Evolutionary conservation across 2,329 filamentous ascomycete species (phyloP).

Genomic region (Ceratocystis alfenasii): DNA sequence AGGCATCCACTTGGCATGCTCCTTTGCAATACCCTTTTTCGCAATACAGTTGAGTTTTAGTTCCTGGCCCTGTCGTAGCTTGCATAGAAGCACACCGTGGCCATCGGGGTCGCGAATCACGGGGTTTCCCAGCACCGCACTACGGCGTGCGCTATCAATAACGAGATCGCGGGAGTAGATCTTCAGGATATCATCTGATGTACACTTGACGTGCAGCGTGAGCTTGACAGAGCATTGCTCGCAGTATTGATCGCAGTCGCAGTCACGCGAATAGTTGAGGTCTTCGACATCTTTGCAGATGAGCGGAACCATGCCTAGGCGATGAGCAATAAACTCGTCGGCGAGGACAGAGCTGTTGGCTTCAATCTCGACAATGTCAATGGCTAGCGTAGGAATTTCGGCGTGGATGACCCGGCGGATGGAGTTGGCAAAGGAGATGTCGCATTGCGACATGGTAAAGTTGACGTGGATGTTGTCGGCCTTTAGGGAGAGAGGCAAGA

Average conservation of each 20-base stretch:
- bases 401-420: constrained; percentile 82
- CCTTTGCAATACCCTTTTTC: constrained; percentile 97
- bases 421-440: constrained; percentile 85
- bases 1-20: constrained; percentile 96
- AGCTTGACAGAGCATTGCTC: constrained; percentile 81
- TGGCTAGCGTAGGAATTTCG: constrained; percentile 87
- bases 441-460: constrained; percentile 81
- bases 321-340: constrained; percentile 90
- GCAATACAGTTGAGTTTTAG: constrained; percentile 83
- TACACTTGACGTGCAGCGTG: constrained; percentile 74
- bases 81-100: constrained; percentile 75
- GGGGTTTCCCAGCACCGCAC: constrained; percentile 64
- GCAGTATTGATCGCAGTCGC: constrained; percentile 92
- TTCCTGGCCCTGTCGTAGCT: constrained; percentile 81
- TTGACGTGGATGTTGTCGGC: constrained; percentile 71
- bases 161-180: constrained; percentile 86
- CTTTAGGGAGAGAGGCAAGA: constrained; percentile 34
- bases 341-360: constrained; percentile 90
- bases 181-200: constrained; percentile 75
- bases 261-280: constrained; percentile 81
- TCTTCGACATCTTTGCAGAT: constrained; percentile 72
- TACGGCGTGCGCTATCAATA: constrained; percentile 56
- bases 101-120: constrained; percentile 74
- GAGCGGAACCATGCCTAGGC: constrained; percentile 80
- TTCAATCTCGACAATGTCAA: constrained; percentile 88